Evolutionary conservation across 2,329 filamentous ascomycete genomes (phyloP).

Genomic region (Paecilomyces formosus): DNA sequence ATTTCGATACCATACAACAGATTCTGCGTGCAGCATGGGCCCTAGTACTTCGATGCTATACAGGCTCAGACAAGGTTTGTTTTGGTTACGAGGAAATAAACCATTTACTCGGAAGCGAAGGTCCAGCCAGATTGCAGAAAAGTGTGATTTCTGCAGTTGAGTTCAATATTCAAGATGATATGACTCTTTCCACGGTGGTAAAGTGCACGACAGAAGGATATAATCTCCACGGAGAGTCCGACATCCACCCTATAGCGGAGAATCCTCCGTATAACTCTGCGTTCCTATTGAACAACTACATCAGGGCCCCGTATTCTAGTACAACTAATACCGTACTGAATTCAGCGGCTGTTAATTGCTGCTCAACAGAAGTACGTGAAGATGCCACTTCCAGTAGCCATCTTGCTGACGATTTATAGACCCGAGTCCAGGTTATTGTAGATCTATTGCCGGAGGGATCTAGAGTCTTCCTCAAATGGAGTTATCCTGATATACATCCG

Average conservation of each 20-base stretch:
- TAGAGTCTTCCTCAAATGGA: conserved; percentile 32
- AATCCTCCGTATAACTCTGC: not conserved
- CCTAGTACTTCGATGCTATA: conserved; percentile 38
- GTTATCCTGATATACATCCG: conserved; percentile 27
- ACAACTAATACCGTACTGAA: conserved; percentile 9
- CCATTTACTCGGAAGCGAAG: conserved; percentile 7
- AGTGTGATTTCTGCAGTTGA: conserved; percentile 13
- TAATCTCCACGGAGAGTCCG: not conserved
- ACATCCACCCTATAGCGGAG: not conserved
- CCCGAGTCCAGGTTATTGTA: conserved; percentile 27
- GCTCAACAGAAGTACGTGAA: conserved; percentile 27
- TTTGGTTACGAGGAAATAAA: conserved; percentile 36
- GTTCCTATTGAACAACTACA: not conserved
- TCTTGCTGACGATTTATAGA: conserved; percentile 14
- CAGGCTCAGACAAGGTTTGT: conserved; percentile 40
- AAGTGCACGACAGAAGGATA: not conserved
- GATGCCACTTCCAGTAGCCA: not conserved
- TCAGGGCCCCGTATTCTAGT: not conserved
- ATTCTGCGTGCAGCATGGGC: conserved; percentile 39
- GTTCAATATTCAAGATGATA: conserved; percentile 21
- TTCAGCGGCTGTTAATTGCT: conserved; percentile 17
- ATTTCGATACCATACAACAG: conserved; percentile 1
- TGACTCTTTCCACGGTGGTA: conserved; percentile 6
- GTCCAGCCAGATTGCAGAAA: conserved; percentile 7
- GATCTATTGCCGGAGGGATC: conserved; percentile 27